phyloP scores from a whole-genome alignment of 2,329 filamentous ascomycete species.

The Aspergillus chevalieri region DNA sequence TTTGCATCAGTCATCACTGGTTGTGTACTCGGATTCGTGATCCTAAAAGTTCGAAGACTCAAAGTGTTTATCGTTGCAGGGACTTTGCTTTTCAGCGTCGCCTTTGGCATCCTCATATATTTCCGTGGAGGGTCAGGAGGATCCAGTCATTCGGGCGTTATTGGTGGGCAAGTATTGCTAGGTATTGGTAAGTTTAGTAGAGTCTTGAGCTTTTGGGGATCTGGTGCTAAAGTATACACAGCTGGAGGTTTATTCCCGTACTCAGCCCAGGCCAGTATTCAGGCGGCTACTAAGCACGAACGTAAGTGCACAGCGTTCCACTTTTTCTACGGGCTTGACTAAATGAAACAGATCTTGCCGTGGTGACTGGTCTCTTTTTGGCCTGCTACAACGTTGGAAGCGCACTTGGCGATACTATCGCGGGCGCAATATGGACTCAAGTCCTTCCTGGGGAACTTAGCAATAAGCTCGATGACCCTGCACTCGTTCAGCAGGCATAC shows the following conservation, averaged over 20 bases:
- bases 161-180: slow-evolving; percentile 57
- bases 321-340: background rate
- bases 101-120: slow-evolving; percentile 59
- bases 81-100: slow-evolving; percentile 57
- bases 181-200: slow-evolving; percentile 43
- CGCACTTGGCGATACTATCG: slow-evolving; percentile 55
- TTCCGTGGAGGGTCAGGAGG: slow-evolving; percentile 50
- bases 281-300: slow-evolving; percentile 47
- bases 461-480: slow-evolving; percentile 32
- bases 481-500: slow-evolving; percentile 37
- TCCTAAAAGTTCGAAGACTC: slow-evolving; percentile 53
- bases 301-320: slow-evolving; percentile 18
- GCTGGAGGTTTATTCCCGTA: slow-evolving; percentile 57
- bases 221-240: slow-evolving; percentile 4
- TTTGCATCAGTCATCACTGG: slow-evolving; percentile 55
- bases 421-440: slow-evolving; percentile 59
- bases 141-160: slow-evolving; percentile 49
- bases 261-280: slow-evolving; percentile 46
- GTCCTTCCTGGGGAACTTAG: slow-evolving; percentile 45
- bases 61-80: slow-evolving; percentile 60
- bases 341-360: slow-evolving; percentile 47
- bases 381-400: slow-evolving; percentile 59
- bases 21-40: slow-evolving; percentile 50
- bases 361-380: slow-evolving; percentile 59
- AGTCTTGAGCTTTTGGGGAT: no score